These are phyloP conservation scores for Cynara cardunculus DNA, from an alignment of 129 eudicot species.

Conservation along the genomic window DNA sequence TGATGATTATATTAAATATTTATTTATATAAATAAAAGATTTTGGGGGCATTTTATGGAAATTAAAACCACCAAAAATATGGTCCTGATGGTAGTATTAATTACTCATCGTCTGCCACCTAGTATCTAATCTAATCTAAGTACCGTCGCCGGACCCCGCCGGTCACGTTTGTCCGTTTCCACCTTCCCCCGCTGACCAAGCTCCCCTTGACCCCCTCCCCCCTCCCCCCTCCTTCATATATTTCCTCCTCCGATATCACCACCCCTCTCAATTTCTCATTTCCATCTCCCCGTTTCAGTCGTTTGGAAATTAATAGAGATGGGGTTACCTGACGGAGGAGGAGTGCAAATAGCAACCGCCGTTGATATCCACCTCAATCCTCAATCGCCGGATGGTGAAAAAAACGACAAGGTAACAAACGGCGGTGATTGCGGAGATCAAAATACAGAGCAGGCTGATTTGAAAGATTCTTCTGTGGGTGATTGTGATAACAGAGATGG, in stretches of 20 bases:
- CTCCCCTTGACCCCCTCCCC: background rate
- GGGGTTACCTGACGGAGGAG: slow-evolving; percentile 14
- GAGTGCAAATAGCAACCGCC: slow-evolving; percentile 10
- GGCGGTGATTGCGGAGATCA: slow-evolving; percentile 8
- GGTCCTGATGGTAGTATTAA: background rate
- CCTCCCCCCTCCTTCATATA: background rate
- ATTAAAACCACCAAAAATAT: background rate
- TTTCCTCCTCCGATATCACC: slow-evolving; percentile 2
- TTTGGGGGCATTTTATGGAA: background rate
- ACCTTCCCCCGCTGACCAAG: slow-evolving; percentile 28
- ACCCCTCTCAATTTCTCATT: slow-evolving; percentile 2
- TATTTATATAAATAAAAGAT: background rate
- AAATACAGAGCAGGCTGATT: slow-evolving; percentile 3
- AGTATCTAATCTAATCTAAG: slow-evolving; percentile 1
- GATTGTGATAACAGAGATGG: slow-evolving; percentile 14
- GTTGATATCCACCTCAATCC: background rate
- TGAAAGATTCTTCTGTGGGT: too few species aligned
- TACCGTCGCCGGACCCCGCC: slow-evolving; percentile 39
- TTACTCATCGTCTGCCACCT: background rate
- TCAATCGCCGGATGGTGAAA: slow-evolving; percentile 11
- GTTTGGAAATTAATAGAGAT: background rate
- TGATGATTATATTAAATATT: background rate
- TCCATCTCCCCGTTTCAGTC: background rate
- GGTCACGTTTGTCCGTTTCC: slow-evolving; percentile 33
- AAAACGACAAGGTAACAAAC: slow-evolving; percentile 1